Percentiles rank a stretch among this genome's conserved stretches.
Conservation (phyloP, 1,284 basidiomycete species). For the Waitea zeae region DNA sequence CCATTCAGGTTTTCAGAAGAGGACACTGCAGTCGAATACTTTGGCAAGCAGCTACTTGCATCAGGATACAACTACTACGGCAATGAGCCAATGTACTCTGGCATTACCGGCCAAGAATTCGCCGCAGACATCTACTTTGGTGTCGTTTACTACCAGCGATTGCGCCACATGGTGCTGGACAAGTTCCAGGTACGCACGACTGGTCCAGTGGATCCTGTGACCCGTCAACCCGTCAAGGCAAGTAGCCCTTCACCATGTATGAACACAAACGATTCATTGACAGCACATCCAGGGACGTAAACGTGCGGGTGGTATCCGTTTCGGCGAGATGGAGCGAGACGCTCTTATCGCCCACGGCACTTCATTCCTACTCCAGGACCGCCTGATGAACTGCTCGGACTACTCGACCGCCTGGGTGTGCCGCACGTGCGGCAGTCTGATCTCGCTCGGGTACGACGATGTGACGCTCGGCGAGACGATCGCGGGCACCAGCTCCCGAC, state of each 20-base stretch:
- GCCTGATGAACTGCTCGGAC: constrained; percentile 99
- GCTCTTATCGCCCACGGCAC: constrained; percentile 97
- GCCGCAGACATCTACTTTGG: constrained; percentile 98
- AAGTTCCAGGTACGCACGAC: constrained; percentile 99
- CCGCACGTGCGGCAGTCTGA: constrained; percentile 86
- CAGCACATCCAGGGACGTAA: too few relatives aligned
- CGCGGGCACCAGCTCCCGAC: constrained; percentile 29
- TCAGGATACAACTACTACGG: constrained; percentile 99
- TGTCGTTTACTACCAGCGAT: constrained; percentile 95
- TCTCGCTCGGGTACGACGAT: constrained; percentile 89
- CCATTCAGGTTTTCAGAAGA: constrained; percentile 78
- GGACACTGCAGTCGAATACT: constrained; percentile 93
- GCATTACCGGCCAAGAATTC: constrained; percentile 97
- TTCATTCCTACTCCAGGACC: constrained; percentile 93
- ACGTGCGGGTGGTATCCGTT: constrained; percentile 96
- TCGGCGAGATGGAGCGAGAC: constrained; percentile 99
- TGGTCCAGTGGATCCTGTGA: constrained; percentile 90
- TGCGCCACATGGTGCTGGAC: constrained; percentile 99
- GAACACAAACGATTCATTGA: constrained; percentile 16
- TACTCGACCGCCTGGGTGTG: constrained; percentile 99
- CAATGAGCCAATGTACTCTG: constrained; percentile 99
- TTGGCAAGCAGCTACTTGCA: constrained; percentile 86
- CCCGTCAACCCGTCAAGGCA: constrained; percentile 97
- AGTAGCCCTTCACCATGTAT: constrained; percentile 2
- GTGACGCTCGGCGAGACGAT: constrained; percentile 51